A percentile compares a stretch with the other conserved stretches of the same genome.
Conservation (phyloP, 306 rosid genomes). For the Betula pendula region DNA sequence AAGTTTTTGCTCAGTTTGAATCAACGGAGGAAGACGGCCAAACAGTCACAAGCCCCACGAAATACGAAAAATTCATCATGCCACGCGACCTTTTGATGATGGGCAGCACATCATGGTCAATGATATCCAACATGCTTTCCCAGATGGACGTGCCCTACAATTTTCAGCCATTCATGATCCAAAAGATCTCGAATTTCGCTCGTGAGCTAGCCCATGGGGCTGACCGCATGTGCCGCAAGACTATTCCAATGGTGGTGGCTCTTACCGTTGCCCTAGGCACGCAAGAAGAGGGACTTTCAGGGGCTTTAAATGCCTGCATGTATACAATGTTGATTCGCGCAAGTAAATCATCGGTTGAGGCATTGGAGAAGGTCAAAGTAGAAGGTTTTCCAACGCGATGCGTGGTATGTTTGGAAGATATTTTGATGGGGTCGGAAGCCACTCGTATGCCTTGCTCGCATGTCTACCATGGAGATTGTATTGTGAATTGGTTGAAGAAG, state of each 20-base stretch:
- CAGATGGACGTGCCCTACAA: slow-evolving; percentile 4
- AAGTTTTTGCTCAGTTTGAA: neutral
- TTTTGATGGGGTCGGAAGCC: slow-evolving; percentile 13
- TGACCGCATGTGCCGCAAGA: slow-evolving; percentile 4
- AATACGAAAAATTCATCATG: neutral
- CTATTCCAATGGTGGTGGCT: slow-evolving; percentile 4
- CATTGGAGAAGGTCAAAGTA: slow-evolving; percentile 10
- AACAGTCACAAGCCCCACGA: neutral
- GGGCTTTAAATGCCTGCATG: neutral
- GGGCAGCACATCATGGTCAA: neutral
- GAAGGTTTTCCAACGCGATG: neutral
- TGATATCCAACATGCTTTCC: neutral
- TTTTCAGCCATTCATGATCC: slow-evolving; percentile 4
- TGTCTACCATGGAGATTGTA: slow-evolving; percentile 10
- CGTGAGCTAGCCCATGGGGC: neutral
- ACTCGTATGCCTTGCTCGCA: slow-evolving; percentile 15
- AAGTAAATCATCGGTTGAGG: neutral
- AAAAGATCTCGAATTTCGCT: slow-evolving; percentile 5
- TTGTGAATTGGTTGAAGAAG: slow-evolving; percentile 5
- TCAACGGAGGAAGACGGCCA: neutral
- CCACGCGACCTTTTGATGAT: neutral
- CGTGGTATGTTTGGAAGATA: slow-evolving; percentile 14
- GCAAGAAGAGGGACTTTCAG: neutral
- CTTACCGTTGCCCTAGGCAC: neutral
- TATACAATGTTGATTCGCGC: neutral